phyloP scores from a whole-genome alignment of 208 protist species.

The Trypanosoma boissoni region DNA sequence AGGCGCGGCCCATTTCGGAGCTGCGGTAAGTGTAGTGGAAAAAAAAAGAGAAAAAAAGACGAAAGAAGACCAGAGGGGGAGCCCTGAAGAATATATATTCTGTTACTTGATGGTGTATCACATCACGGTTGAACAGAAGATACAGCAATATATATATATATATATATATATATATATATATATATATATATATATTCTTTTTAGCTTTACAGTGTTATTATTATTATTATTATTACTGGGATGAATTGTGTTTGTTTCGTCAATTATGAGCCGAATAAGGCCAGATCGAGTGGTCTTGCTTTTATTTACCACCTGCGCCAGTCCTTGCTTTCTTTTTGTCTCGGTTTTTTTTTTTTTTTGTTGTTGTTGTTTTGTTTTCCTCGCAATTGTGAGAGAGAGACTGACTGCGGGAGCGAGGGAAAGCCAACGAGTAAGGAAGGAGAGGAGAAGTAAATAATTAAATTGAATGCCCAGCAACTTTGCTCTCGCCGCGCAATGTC shows the following conservation, averaged over 20 bases:
- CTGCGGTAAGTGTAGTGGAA: slow-evolving; percentile 37
- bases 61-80: not conserved
- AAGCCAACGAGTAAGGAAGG: not conserved
- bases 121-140: not conserved
- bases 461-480: slow-evolving; percentile 56
- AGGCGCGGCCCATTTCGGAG: slow-evolving; percentile 53
- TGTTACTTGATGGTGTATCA: not conserved
- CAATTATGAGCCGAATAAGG: too few relatives aligned
- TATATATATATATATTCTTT: slow-evolving; percentile 1
- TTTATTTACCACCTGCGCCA: too few relatives aligned
- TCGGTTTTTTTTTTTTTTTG: slow-evolving; percentile 17
- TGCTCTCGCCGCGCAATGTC: slow-evolving; percentile 43
- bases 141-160: slow-evolving; percentile 2
- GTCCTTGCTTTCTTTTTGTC: not conserved
- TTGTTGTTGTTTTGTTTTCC: slow-evolving; percentile 10
- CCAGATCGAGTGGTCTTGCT: too few relatives aligned
- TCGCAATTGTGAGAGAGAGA: not conserved
- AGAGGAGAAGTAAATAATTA: not conserved
- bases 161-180: not conserved
- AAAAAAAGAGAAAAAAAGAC: not conserved
- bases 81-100: not conserved
- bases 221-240: too few relatives aligned
- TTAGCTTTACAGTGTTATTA: too few relatives aligned
- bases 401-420: not conserved
- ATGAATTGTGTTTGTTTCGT: too few relatives aligned